A percentile compares a stretch with the other conserved stretches of the same genome.
Evolutionary conservation across 805 yeast species (phyloP).

Genomic region (Debaryomyces prosopidis): DNA sequence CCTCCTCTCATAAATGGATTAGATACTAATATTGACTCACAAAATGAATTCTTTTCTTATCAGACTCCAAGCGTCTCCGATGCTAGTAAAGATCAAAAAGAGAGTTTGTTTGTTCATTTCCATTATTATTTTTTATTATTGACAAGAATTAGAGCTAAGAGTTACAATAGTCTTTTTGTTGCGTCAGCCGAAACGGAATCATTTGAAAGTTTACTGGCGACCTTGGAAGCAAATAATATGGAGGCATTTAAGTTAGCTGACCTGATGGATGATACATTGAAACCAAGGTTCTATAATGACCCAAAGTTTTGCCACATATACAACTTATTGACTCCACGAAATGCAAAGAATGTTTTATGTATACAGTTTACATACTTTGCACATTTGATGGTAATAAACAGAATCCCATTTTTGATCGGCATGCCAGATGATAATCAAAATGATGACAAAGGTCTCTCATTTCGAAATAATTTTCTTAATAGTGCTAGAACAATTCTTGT

Average conservation of each 20-base stretch:
- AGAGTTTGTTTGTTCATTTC: background rate
- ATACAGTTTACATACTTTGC: slow-evolving; percentile 31
- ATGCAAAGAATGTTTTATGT: slow-evolving; percentile 17
- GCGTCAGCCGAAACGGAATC: slow-evolving; percentile 24
- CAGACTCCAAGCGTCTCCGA: too few relatives aligned
- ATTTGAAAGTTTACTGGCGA: slow-evolving; percentile 17
- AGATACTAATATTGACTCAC: slow-evolving; percentile 31
- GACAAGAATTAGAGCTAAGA: slow-evolving; percentile 27
- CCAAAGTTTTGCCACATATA: slow-evolving; percentile 20
- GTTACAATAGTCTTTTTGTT: slow-evolving; percentile 32
- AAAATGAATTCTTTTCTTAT: slow-evolving; percentile 15
- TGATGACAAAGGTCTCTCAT: slow-evolving; percentile 12
- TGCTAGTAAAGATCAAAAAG: background rate
- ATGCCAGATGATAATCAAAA: slow-evolving; percentile 12
- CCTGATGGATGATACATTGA: slow-evolving; percentile 13
- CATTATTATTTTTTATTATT: slow-evolving; percentile 11
- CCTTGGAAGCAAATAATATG: slow-evolving; percentile 25
- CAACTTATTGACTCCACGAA: background rate
- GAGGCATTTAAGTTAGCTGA: slow-evolving; percentile 28
- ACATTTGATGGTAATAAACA: slow-evolving; percentile 26
- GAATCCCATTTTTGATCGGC: slow-evolving; percentile 25
- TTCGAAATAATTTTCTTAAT: slow-evolving; percentile 23
- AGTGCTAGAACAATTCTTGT: slow-evolving; percentile 29
- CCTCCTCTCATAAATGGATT: slow-evolving; percentile 36
- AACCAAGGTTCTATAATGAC: slow-evolving; percentile 35